A percentile compares a stretch with the other conserved stretches of the same genome.
These are phyloP conservation scores for Trifolium repens DNA, from an alignment of 306 rosid species.

Conservation along the genomic window DNA sequence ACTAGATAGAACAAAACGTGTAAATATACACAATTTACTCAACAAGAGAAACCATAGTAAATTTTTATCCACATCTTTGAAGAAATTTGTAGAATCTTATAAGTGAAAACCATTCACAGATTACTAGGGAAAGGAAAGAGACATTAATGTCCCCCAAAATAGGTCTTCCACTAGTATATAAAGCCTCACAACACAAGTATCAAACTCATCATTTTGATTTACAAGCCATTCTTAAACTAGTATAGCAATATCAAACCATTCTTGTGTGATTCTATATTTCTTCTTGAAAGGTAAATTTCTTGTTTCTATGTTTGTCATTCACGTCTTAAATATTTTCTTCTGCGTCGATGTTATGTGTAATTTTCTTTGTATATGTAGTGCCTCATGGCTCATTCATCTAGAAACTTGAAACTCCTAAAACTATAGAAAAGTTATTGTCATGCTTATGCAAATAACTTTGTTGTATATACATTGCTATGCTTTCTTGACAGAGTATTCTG, in stretches of 20 bases:
- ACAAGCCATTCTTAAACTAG: constrained; percentile 36
- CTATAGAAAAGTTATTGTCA: neutral
- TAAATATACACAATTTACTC: constrained; percentile 48
- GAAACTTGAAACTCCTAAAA: constrained; percentile 19
- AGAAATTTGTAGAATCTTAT: constrained; percentile 47
- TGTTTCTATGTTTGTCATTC: constrained; percentile 33
- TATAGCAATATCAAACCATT: constrained; percentile 37
- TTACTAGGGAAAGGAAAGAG: constrained; percentile 51
- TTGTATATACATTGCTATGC: constrained; percentile 4
- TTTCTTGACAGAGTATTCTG: constrained; percentile 31
- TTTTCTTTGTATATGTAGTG: constrained; percentile 32
- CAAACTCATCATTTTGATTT: constrained; percentile 54
- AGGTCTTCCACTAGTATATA: constrained; percentile 63
- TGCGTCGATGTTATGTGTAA: constrained; percentile 12
- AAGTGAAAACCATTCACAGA: constrained; percentile 42
- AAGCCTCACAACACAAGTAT: constrained; percentile 50
- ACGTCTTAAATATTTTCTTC: constrained; percentile 21
- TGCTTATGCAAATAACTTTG: too few relatives aligned
- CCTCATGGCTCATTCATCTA: constrained; percentile 20
- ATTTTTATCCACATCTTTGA: constrained; percentile 38
- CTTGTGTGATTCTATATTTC: constrained; percentile 24
- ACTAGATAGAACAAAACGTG: constrained; percentile 41
- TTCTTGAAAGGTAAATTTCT: constrained; percentile 54
- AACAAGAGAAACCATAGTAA: constrained; percentile 17
- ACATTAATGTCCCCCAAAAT: constrained; percentile 54